A percentile compares a stretch with the other conserved stretches of the same genome.
phyloP scores from a whole-genome alignment of 768 basidiomycete species.

The Suillus ampliporus region DNA sequence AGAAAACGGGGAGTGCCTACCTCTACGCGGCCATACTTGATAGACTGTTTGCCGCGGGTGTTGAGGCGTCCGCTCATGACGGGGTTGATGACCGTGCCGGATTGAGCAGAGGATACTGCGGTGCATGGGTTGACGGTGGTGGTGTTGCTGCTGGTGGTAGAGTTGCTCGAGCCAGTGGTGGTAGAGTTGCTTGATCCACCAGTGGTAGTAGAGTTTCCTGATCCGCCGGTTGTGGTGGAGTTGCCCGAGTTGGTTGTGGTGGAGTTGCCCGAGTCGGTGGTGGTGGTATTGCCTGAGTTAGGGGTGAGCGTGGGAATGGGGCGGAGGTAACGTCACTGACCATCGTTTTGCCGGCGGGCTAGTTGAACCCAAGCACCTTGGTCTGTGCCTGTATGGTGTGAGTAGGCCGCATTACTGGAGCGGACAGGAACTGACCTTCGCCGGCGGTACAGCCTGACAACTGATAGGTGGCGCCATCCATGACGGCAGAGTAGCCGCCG shows the following conservation, averaged over 20 bases:
- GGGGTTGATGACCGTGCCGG: slow-evolving; percentile 51
- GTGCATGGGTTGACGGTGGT: slow-evolving; percentile 47
- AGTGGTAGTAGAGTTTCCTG: slow-evolving; percentile 28
- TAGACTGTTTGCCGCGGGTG: slow-evolving; percentile 52
- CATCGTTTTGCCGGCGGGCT: slow-evolving; percentile 27
- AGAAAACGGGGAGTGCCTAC: slow-evolving; percentile 30
- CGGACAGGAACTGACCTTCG: background rate
- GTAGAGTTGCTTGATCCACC: slow-evolving; percentile 16
- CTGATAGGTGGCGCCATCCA: slow-evolving; percentile 44
- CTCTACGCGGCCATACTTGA: slow-evolving; percentile 64
- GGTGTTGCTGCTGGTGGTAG: slow-evolving; percentile 11
- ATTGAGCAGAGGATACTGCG: slow-evolving; percentile 43
- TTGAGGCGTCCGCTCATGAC: slow-evolving; percentile 59
- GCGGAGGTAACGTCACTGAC: too few relatives aligned
- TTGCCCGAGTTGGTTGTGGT: slow-evolving; percentile 14
- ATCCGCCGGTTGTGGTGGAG: slow-evolving; percentile 21
- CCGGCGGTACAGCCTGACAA: slow-evolving; percentile 42
- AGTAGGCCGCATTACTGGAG: background rate
- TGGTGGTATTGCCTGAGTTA: background rate
- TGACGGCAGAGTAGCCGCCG: slow-evolving; percentile 41
- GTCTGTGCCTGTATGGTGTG: slow-evolving; percentile 16
- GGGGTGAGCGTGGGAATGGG: background rate
- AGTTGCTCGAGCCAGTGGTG: slow-evolving; percentile 11
- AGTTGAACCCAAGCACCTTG: slow-evolving; percentile 32
- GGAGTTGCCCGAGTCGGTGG: background rate